Evolutionary conservation across 768 basidiomycete genomes (phyloP), one percentile per base, ranked within the genome.

Genomic region (Mycena galericulata): DNA sequence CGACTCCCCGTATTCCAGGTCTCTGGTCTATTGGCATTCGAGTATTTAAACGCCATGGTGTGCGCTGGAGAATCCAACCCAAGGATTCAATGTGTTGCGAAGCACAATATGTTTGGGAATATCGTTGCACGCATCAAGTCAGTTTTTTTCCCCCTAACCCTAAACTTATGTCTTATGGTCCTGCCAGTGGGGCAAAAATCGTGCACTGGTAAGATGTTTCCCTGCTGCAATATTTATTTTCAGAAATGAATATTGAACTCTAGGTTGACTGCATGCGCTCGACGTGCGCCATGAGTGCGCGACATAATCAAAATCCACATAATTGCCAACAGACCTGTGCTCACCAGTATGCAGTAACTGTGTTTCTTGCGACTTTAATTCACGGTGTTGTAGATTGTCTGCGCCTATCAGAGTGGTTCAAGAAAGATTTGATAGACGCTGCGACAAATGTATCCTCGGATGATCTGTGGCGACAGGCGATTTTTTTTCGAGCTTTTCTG

Each of bases 191-290:
- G 67, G 76, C n/a, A 69, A 67, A 11, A 55, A 61, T 15, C 60
- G 77, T 47, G 50, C 74, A 30, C 73, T 73, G 67, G 77, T 78
- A 18, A 3, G n/a, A n/a, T n/a, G n/a, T n/a, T n/a, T n/a, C n/a
- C n/a, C n/a, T 14, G 50, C 32, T 38, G 6, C 30, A 34, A 29
- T 20, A 7, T 34, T 46, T 27, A 26, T 46, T 61, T 46, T 45
- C 7, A 26, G 27, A 27, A 22, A 20, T 6, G 55, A 36, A 36
- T 14, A 12, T 57, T 20, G 32, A 20, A 17, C 11, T 51, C 51
- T 59, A 89, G 88, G 77, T 89, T 18, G 88, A 89, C 68, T 89
- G 88, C 69, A 80, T 83, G 53, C 62, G 61, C 2, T 58, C 66
- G 29, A 67, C 70, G 9, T 89, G 88, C 62, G 77, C 73, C 10